Conservation (phyloP, 2,329 filamentous ascomycete species). For the Sporothrix euskadiensis region DNA sequence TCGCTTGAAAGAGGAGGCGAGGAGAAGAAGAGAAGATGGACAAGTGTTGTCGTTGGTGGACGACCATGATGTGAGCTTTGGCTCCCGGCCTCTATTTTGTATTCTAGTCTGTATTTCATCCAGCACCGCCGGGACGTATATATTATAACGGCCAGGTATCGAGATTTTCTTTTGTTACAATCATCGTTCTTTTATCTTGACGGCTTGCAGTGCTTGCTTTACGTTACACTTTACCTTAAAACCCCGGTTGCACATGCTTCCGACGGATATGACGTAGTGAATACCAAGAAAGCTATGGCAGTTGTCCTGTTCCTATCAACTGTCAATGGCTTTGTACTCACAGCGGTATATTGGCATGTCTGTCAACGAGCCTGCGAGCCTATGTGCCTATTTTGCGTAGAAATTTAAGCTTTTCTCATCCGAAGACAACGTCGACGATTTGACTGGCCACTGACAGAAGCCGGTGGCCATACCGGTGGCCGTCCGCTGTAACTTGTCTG, state of each 20-base stretch:
- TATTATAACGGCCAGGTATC: slow-evolving; percentile 8
- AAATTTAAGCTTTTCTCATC: neutral
- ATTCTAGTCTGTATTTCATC: slow-evolving; percentile 25
- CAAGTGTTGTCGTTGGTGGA: neutral
- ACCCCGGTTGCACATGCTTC: neutral
- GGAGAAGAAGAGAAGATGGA: neutral
- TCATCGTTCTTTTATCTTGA: neutral
- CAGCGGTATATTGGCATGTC: neutral
- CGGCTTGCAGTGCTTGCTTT: neutral
- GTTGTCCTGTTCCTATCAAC: neutral
- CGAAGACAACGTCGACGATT: neutral
- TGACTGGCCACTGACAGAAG: neutral
- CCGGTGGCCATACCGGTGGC: neutral
- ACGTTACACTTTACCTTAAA: neutral
- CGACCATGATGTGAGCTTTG: neutral
- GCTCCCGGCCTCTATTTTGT: slow-evolving; percentile 19
- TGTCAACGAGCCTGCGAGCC: too few species aligned
- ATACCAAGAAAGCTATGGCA: neutral
- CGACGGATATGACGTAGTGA: neutral
- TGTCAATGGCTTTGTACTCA: neutral
- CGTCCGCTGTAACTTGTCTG: neutral
- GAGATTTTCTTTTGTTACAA: neutral
- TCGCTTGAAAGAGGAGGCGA: neutral
- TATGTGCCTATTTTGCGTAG: neutral
- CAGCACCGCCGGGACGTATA: slow-evolving; percentile 16